Evolutionary conservation across 345 rosid species (phyloP), one percentile per base, ranked within the genome.

Genomic region (Erucastrum elatum): DNA sequence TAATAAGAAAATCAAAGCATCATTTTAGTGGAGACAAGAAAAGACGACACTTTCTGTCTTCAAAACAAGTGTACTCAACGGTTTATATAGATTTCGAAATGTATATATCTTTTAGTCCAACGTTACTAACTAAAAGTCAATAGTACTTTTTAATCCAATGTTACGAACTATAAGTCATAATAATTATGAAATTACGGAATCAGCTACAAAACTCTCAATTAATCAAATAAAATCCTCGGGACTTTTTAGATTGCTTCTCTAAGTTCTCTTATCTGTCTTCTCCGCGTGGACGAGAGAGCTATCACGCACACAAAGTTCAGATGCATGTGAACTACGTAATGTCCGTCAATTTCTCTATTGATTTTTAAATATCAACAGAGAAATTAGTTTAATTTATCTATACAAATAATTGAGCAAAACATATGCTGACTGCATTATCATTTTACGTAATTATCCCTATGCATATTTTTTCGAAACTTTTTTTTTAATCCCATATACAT

Each of bases 311-410:
- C 17, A 25, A 56, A 35, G 41, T 16, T 65, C 12, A 73, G 78
- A 62, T 79, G 78, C 78, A 74, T 79, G 78, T 79, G 82, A 68
- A 73, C 74, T 73, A 67, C 70, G 77, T 79, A 79, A 79, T 79
- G 15, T 66, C 82, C 77, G 69, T 67, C 82, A 73, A 68, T 73
- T 41, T 15, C 64, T 67, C 30, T 11, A 39, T 25, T 72, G 31
- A 49, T 49, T 49, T 49, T 49, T 49, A 44, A 44, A 13, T 13
- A 13, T 44, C 6, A 49, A 49, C 6, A 33, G 35, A 49, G 3
- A 31, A 46, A 56, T 3, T 72, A 65, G 55, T 29, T 66, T 65
- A 65, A 41, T 71, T 55, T 78, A 70, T 77, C 59, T 37, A 77
- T 49, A 8, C 58, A 2, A 77, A 77, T 71, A 12, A 65, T 77